Conservation (phyloP, 805 yeast genomes). For the Jamesozyma rosinii region DNA sequence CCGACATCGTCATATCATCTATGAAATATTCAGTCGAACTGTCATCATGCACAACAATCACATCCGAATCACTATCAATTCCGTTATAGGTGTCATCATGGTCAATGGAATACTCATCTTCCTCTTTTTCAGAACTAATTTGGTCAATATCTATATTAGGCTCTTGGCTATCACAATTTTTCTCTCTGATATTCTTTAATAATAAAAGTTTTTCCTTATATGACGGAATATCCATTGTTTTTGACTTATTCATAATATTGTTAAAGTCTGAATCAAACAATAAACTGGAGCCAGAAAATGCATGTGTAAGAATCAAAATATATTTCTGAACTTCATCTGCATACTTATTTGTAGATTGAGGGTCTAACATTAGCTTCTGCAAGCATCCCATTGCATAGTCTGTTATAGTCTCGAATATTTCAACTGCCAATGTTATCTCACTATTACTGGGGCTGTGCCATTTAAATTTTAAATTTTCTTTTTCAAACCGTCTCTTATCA, state of each 20-base stretch:
- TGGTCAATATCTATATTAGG: slow-evolving; percentile 33
- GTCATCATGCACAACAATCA: slow-evolving; percentile 18
- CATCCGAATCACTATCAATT: slow-evolving; percentile 17
- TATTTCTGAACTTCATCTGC: slow-evolving; percentile 48
- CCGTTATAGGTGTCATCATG: slow-evolving; percentile 21
- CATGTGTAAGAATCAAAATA: slow-evolving; percentile 48
- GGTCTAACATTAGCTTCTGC: slow-evolving; percentile 23
- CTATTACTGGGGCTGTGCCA: slow-evolving; percentile 66
- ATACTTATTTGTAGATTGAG: slow-evolving; percentile 12
- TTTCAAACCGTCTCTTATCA: slow-evolving; percentile 40
- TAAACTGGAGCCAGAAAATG: slow-evolving; percentile 60
- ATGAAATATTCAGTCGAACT: slow-evolving; percentile 20
- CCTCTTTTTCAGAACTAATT: slow-evolving; percentile 23
- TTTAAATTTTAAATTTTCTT: slow-evolving; percentile 43
- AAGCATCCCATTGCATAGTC: slow-evolving; percentile 38
- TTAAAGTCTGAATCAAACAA: slow-evolving; percentile 65
- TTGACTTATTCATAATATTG: slow-evolving; percentile 15
- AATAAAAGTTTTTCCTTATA: slow-evolving; percentile 8
- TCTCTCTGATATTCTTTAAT: slow-evolving; percentile 32
- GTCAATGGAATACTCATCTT: slow-evolving; percentile 19
- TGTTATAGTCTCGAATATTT: slow-evolving; percentile 44
- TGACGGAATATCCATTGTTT: slow-evolving; percentile 7
- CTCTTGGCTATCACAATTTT: slow-evolving; percentile 30
- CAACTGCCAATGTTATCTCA: slow-evolving; percentile 54
- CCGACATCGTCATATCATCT: slow-evolving; percentile 38